Percentiles rank a stretch among this genome's conserved stretches.
These are phyloP conservation scores for Fusarium sambucinum DNA, from an alignment of 2,329 filamentous ascomycete species.

Conservation along the genomic window DNA sequence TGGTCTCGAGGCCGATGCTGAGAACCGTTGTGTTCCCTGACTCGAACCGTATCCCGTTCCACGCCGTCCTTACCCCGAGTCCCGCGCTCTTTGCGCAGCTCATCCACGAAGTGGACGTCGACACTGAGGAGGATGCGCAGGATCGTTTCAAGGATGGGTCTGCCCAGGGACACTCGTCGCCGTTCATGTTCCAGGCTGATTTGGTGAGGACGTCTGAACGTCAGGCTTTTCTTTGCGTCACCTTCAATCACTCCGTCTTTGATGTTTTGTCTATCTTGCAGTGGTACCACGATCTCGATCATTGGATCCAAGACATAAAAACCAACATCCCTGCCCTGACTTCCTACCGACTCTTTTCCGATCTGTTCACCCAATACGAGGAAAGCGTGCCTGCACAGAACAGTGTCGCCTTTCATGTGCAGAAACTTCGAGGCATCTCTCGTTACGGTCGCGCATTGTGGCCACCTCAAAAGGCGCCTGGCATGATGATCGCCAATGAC, in stretches of 20 bases:
- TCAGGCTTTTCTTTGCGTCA: constrained; percentile 45
- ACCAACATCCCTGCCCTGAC: constrained; percentile 41
- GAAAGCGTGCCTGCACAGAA: constrained; percentile 47
- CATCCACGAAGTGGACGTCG: constrained; percentile 42
- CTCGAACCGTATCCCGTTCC: constrained; percentile 39
- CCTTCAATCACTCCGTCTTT: constrained; percentile 53
- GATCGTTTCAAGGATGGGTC: constrained; percentile 40
- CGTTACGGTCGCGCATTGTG: constrained; percentile 50
- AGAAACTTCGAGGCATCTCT: constrained; percentile 53
- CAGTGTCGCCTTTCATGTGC: constrained; percentile 49
- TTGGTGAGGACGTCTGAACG: constrained; percentile 42
- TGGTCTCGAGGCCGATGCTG: constrained; percentile 49
- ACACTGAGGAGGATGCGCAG: constrained; percentile 41
- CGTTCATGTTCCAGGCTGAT: constrained; percentile 50
- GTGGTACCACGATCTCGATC: constrained; percentile 52
- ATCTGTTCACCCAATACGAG: constrained; percentile 50
- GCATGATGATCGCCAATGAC: constrained; percentile 53
- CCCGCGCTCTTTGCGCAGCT: constrained; percentile 45
- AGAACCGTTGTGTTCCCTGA: constrained; percentile 47
- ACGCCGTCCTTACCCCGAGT: constrained; percentile 45
- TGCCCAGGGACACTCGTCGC: constrained; percentile 29
- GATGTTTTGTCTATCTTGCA: constrained; percentile 53
- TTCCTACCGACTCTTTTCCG: constrained; percentile 50
- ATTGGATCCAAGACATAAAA: constrained; percentile 43
- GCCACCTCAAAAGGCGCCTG: constrained; percentile 51